Evolutionary conservation across 2,329 filamentous ascomycete species (phyloP).

Genomic region (Xylaria sp.): DNA sequence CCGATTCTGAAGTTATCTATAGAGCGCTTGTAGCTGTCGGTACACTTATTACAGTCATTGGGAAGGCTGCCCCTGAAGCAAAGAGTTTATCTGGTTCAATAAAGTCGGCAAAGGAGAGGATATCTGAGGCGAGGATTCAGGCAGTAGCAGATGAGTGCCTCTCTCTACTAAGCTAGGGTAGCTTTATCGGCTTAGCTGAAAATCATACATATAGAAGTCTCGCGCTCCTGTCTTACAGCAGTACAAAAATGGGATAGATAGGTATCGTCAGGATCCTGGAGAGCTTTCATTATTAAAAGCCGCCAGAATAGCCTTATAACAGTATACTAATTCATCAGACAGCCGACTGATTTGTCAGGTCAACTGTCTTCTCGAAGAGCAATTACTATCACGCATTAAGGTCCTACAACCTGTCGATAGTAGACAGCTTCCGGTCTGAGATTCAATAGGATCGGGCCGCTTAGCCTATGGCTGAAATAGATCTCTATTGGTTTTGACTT

Average conservation of each 20-base stretch:
- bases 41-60: slow-evolving; percentile 75
- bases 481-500: not conserved
- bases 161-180: slow-evolving; percentile 48
- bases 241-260: not conserved
- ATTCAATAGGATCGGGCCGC: not conserved
- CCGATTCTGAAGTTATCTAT: slow-evolving; percentile 85
- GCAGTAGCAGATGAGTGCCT: slow-evolving; percentile 60
- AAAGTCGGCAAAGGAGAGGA: slow-evolving; percentile 56
- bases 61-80: slow-evolving; percentile 56
- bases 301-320: not conserved
- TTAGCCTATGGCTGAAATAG: not conserved
- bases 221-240: not conserved
- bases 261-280: not conserved
- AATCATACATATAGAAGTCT: not conserved
- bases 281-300: not conserved
- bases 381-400: not conserved
- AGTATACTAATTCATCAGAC: not conserved
- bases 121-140: slow-evolving; percentile 60
- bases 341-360: not conserved
- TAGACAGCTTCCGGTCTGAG: not conserved
- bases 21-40: slow-evolving; percentile 84
- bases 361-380: not conserved
- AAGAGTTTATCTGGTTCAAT: slow-evolving; percentile 58
- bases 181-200: not conserved
- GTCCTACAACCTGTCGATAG: not conserved